phyloP scores from a whole-genome alignment of 441 rosid species.

The Adansonia grandidieri region DNA sequence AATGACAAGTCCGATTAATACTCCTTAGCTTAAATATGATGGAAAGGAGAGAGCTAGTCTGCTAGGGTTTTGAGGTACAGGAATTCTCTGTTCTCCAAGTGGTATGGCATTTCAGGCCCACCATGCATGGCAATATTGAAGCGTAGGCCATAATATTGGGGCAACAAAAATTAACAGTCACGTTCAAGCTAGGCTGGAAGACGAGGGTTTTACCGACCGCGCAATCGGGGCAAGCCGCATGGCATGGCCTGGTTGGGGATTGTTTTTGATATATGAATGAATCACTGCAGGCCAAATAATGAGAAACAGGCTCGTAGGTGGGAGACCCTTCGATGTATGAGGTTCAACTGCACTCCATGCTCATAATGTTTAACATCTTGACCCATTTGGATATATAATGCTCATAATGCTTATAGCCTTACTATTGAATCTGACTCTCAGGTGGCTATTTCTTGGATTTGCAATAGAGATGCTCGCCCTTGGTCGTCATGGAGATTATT shows the following conservation, averaged over 20 bases:
- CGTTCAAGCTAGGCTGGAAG: slow-evolving; percentile 44
- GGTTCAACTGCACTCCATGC: slow-evolving; percentile 28
- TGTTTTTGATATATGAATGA: slow-evolving; percentile 5
- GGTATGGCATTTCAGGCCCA: background rate
- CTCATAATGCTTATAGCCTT: no score
- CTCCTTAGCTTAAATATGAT: background rate
- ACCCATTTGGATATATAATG: slow-evolving; percentile 32
- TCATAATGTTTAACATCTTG: slow-evolving; percentile 24
- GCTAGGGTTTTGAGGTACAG: background rate
- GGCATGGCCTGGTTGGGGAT: slow-evolving; percentile 39
- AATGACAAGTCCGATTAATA: background rate
- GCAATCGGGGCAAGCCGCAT: slow-evolving; percentile 30
- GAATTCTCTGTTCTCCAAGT: slow-evolving; percentile 6
- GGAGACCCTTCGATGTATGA: slow-evolving; percentile 25
- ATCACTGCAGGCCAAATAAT: slow-evolving; percentile 18
- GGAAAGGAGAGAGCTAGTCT: no score
- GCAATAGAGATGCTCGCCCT: no score
- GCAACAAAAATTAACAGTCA: slow-evolving; percentile 29
- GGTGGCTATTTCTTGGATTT: no score
- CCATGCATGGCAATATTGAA: slow-evolving; percentile 23
- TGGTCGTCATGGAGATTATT: no score
- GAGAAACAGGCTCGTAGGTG: slow-evolving; percentile 3
- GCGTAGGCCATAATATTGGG: slow-evolving; percentile 2
- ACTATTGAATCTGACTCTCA: no score
- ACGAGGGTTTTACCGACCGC: slow-evolving; percentile 19